Conservation (phyloP, 2,329 filamentous ascomycete genomes). For the Aspergillus cejpii region DNA sequence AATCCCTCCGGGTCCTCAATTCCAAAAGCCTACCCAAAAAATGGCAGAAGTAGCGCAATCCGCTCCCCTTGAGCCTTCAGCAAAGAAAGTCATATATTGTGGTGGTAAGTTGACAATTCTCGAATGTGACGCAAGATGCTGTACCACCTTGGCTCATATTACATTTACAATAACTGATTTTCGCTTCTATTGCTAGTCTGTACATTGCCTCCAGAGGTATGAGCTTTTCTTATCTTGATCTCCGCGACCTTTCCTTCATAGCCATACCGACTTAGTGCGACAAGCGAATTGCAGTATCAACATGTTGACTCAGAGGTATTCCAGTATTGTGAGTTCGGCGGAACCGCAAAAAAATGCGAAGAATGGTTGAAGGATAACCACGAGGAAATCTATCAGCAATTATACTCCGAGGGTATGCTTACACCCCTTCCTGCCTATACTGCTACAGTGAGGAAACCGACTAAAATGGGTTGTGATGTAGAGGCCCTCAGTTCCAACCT, state of each 20-base stretch:
- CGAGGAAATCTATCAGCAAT: constrained; percentile 62
- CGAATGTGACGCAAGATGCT: background rate
- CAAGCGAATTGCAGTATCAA: background rate
- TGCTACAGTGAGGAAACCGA: background rate
- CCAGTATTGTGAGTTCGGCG: constrained; percentile 98
- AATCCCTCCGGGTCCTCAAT: background rate
- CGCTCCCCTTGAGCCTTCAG: constrained; percentile 38
- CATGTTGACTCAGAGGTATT: constrained; percentile 14
- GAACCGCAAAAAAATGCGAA: constrained; percentile 91
- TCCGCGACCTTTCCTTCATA: constrained; percentile 4
- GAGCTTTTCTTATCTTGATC: constrained; percentile 23
- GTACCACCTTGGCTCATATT: background rate
- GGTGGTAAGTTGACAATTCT: constrained; percentile 44
- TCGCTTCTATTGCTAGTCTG: constrained; percentile 47
- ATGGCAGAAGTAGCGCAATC: constrained; percentile 35
- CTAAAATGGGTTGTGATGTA: constrained; percentile 25
- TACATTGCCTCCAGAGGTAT: constrained; percentile 61
- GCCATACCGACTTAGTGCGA: background rate
- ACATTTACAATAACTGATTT: constrained; percentile 1
- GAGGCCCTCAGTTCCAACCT: constrained; percentile 79
- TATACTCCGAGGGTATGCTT: constrained; percentile 75
- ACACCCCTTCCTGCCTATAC: background rate
- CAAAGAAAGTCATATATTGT: constrained; percentile 56
- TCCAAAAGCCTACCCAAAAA: constrained; percentile 5
- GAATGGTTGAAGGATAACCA: constrained; percentile 83